A percentile compares a stretch with the other conserved stretches of the same genome.
Conservation (phyloP, 192 early-diverging fungal genomes). For the Gryganskiella cystojenkinii region DNA sequence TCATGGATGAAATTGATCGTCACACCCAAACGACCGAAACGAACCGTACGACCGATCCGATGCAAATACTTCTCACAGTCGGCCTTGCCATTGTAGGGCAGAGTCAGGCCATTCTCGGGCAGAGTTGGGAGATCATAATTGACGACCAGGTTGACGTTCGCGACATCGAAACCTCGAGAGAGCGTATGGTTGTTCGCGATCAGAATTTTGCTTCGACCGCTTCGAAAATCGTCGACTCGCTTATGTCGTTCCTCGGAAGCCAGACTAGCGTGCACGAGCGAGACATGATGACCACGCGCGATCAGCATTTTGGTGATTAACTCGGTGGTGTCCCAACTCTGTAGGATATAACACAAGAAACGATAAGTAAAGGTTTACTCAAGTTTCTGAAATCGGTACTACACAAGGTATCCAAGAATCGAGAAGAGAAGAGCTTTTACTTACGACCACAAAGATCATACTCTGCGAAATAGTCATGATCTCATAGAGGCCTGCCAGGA, state of each 20-base stretch:
- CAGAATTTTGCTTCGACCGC: conserved; percentile 54
- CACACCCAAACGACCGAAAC: conserved; percentile 94
- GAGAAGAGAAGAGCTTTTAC: too few relatives aligned
- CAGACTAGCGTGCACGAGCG: conserved; percentile 79
- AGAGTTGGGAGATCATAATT: conserved; percentile 94
- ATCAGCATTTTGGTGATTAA: conserved; percentile 66
- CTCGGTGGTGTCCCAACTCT: conserved; percentile 67
- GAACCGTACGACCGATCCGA: conserved; percentile 95
- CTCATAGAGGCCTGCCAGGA: conserved; percentile 72
- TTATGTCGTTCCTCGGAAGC: conserved; percentile 75
- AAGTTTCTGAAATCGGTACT: too few relatives aligned
- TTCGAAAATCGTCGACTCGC: conserved; percentile 72
- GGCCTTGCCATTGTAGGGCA: conserved; percentile 57
- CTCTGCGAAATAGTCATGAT: conserved; percentile 93
- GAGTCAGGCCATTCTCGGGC: too few relatives aligned
- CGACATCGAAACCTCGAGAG: conserved; percentile 89
- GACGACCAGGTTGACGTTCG: conserved; percentile 94
- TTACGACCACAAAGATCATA: conserved; percentile 92
- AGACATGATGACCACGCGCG: conserved; percentile 66
- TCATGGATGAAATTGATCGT: conserved; percentile 95
- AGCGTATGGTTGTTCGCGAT: conserved; percentile 78
- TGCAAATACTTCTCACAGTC: conserved; percentile 95
- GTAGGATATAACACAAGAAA: neutral
- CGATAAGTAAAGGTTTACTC: neutral
- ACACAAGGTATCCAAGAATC: too few relatives aligned